These are phyloP conservation scores for Podospora pseudopauciseta DNA, from an alignment of 495 filamentous ascomycete species.

Conservation along the genomic window DNA sequence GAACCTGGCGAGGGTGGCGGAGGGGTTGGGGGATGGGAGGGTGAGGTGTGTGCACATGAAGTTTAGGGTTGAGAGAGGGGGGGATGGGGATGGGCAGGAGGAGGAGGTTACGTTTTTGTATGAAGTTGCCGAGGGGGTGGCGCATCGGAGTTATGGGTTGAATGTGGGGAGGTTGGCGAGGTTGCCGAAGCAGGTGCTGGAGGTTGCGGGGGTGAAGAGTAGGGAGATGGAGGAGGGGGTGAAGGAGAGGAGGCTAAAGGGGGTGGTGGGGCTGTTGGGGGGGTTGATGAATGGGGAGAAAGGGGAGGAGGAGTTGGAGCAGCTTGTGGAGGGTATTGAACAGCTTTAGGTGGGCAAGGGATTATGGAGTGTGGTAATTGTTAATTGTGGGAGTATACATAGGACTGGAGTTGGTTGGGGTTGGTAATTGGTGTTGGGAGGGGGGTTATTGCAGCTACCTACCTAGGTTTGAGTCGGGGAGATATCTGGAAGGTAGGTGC, in stretches of 20 bases:
- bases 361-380: neutral
- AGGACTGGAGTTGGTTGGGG: no score
- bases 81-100: conserved; percentile 35
- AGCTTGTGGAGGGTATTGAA: conserved; percentile 48
- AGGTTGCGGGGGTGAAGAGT: conserved; percentile 75
- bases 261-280: conserved; percentile 45
- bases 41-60: conserved; percentile 80
- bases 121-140: conserved; percentile 79
- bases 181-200: conserved; percentile 69
- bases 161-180: conserved; percentile 89
- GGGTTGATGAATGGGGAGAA: conserved; percentile 23
- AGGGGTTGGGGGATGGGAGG: conserved; percentile 56
- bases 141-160: conserved; percentile 88
- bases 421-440: no score
- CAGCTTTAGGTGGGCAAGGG: conserved; percentile 33
- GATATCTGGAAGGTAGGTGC: no score
- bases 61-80: conserved; percentile 45
- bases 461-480: no score
- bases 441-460: no score
- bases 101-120: conserved; percentile 77
- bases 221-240: conserved; percentile 73
- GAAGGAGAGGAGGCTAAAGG: conserved; percentile 51
- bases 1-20: conserved; percentile 66
- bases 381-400: neutral
- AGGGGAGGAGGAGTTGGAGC: conserved; percentile 40